Evolutionary conservation across 2,329 filamentous ascomycete genomes (phyloP), one percentile per base, ranked within the genome.

Genomic region (Alternaria hordeiaustralica): DNA sequence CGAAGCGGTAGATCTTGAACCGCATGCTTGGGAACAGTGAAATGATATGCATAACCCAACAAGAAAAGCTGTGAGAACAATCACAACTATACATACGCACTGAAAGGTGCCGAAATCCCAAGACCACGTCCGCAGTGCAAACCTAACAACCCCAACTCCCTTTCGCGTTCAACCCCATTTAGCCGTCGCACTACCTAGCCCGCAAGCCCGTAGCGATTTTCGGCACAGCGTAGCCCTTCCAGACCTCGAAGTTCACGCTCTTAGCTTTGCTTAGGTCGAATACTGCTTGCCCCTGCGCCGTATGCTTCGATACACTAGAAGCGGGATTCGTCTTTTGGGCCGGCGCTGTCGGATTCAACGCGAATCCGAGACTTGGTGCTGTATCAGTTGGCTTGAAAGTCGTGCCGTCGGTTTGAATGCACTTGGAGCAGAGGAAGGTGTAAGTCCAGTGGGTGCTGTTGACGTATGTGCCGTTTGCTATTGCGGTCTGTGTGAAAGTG

Each of bases 361-460:
- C 76, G 43, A 63, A 78, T 13, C 76, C 75, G 21, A 78, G 47
- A 12, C 61, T 65, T 25, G 73, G 61, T 1, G 57, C 53, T 8
- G 63, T 64, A 25, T 75, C 73, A 9, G 65, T 65, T 1, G 68
- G 47, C 10, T 61, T 60, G 53, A 78, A 78, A 3, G 76, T 78
- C 2, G 74, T 78, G 11, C 61, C 63, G 46, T 77, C 75, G 26
- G 63, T 61, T 15, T 66, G 71, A 21, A 80, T 76, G 57, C 78
- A 79, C 15, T 72, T 74, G 11, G 64, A 69, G 69, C 86, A 88
- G 41, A 87, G 80, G 74, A 87, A 87, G 1, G 86, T 87, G 66
- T 84, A 86, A 3, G 83, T 83, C 71, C 82, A 83, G 66, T 87
- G 84, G 1, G 85, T 87, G 64, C 75, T 78, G 78, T 87, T 87